phyloP scores from a whole-genome alignment of 768 basidiomycete genomes.

The Amanita rimosa region DNA sequence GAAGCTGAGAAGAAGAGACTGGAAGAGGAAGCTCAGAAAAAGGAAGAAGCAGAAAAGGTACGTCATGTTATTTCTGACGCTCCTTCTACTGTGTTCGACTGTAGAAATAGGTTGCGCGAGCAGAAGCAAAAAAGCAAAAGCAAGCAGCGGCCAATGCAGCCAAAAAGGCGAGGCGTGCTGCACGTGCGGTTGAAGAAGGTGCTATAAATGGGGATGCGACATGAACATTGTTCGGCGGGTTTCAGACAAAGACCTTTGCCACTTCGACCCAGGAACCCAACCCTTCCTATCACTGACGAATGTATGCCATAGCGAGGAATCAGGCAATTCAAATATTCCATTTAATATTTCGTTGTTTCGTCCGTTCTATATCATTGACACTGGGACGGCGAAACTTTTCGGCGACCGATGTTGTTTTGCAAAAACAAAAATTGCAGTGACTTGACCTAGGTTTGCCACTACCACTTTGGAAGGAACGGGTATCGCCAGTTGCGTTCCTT shows the following conservation, averaged over 20 bases:
- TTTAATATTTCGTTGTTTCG: too few relatives aligned
- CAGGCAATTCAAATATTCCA: too few relatives aligned
- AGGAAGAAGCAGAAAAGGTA: constrained; percentile 82
- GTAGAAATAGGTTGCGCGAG: constrained; percentile 35
- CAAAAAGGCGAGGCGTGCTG: constrained; percentile 74
- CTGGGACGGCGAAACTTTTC: too few relatives aligned
- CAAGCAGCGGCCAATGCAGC: constrained; percentile 81
- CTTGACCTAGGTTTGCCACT: too few relatives aligned
- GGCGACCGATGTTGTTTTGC: too few relatives aligned
- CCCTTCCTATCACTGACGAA: background rate
- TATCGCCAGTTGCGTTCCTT: too few relatives aligned
- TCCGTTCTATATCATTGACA: too few relatives aligned
- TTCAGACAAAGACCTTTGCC: too few relatives aligned
- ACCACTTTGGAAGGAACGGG: too few relatives aligned
- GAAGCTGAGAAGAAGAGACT: constrained; percentile 66
- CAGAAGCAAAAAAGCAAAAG: constrained; percentile 77
- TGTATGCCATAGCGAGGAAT: background rate
- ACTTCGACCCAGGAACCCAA: background rate
- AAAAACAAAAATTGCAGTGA: too few relatives aligned
- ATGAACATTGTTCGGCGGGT: background rate
- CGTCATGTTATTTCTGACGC: constrained; percentile 8
- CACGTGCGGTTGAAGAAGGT: constrained; percentile 35
- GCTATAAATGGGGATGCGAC: constrained; percentile 7
- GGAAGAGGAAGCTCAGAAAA: constrained; percentile 52
- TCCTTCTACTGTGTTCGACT: constrained; percentile 3